A percentile compares a stretch with the other conserved stretches of the same genome.
Evolutionary conservation across 2,329 filamentous ascomycete genomes (phyloP).

Genomic region (Botrytis tulipae): DNA sequence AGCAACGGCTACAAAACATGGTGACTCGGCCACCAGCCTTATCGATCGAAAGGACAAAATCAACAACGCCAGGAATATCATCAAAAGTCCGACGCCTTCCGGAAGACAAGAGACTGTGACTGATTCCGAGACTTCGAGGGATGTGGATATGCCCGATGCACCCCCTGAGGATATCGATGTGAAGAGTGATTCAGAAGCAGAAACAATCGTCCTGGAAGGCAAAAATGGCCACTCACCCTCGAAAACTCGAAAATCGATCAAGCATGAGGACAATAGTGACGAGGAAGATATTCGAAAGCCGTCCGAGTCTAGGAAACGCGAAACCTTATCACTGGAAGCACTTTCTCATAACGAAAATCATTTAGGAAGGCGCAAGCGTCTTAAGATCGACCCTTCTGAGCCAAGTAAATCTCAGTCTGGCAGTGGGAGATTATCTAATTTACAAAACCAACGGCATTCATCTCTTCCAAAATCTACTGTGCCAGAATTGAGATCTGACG

Average conservation of each 20-base stretch:
- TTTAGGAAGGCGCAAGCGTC: conserved; percentile 52
- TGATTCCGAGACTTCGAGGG: conserved; percentile 27
- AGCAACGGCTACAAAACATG: conserved; percentile 27
- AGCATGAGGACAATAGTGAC: conserved; percentile 63
- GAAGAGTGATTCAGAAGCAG: conserved; percentile 67
- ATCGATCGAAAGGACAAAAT: conserved; percentile 28
- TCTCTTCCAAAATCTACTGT: conserved; percentile 41
- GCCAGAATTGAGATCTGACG: conserved; percentile 53
- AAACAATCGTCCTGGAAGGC: conserved; percentile 67
- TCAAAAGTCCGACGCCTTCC: conserved; percentile 32
- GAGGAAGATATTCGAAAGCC: conserved; percentile 44
- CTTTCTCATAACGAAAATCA: conserved; percentile 32
- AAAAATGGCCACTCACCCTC: conserved; percentile 64
- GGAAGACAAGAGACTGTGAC: conserved; percentile 32
- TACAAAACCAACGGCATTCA: conserved; percentile 39
- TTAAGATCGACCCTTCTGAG: conserved; percentile 21
- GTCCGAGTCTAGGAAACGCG: conserved; percentile 22
- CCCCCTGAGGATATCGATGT: conserved; percentile 28
- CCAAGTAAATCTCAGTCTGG: conserved; percentile 12
- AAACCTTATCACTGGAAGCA: conserved; percentile 13
- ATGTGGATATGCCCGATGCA: conserved; percentile 27
- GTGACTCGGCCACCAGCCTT: conserved; percentile 27
- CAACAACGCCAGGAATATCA: conserved; percentile 24
- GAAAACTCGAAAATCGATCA: conserved; percentile 59
- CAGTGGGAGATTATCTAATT: conserved; percentile 48